phyloP scores from a whole-genome alignment of 192 early-diverging fungal genomes.

The Fimicolochytrium jonesii region DNA sequence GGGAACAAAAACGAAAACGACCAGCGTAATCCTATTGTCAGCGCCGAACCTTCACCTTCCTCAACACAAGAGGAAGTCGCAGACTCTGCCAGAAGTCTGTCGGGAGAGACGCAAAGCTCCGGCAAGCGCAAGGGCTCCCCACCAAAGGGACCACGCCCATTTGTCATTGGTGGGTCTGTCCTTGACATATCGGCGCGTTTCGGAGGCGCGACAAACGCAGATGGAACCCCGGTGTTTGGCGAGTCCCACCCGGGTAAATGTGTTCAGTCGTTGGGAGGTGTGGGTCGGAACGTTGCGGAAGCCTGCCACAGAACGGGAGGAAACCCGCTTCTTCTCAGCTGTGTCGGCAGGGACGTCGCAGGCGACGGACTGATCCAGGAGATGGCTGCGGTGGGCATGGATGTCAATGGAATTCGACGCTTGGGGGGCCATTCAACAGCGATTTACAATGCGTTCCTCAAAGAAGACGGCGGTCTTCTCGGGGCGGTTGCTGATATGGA shows the following conservation, averaged over 20 bases:
- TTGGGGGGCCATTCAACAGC: conserved; percentile 48
- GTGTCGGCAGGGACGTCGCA: conserved; percentile 68
- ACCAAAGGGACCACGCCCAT: conserved; percentile 40
- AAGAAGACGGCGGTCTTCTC: conserved; percentile 63
- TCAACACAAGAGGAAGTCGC: too few relatives aligned
- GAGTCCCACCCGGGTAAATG: conserved; percentile 76
- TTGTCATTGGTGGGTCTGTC: conserved; percentile 84
- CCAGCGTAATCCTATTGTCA: too few relatives aligned
- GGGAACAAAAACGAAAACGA: too few relatives aligned
- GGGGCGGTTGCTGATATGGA: conserved; percentile 92
- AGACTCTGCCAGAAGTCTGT: too few relatives aligned
- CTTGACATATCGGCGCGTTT: conserved; percentile 74
- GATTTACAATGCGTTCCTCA: conserved; percentile 77
- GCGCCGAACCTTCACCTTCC: too few relatives aligned
- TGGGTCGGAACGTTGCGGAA: conserved; percentile 90
- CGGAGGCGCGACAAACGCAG: neutral
- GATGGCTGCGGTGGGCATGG: conserved; percentile 57
- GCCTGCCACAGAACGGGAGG: conserved; percentile 63
- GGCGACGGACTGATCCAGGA: conserved; percentile 52
- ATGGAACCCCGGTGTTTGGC: conserved; percentile 25
- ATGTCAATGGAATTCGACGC: conserved; percentile 18
- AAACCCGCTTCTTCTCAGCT: conserved; percentile 59
- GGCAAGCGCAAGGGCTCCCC: too few relatives aligned
- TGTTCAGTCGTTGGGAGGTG: conserved; percentile 72
- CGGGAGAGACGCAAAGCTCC: too few relatives aligned